Percentiles rank a stretch among this genome's conserved stretches.
Evolutionary conservation across 768 basidiomycete species (phyloP).

Genomic region (Suillus decipiens): DNA sequence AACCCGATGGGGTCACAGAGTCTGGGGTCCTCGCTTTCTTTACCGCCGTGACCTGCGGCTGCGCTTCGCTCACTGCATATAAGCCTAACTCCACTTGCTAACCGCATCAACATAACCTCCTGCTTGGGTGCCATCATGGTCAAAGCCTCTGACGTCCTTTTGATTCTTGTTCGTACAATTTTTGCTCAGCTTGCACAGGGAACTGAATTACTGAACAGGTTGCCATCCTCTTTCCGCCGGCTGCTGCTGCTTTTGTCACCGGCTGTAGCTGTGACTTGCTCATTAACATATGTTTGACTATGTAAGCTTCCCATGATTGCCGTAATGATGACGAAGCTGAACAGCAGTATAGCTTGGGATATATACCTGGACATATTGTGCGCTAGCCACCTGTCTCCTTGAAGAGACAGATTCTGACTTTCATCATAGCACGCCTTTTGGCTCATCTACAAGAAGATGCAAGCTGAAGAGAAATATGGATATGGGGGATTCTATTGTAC

Average conservation of each 20-base stretch:
- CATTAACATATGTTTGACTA: constrained; percentile 79
- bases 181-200: neutral
- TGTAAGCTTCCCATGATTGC: constrained; percentile 46
- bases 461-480: constrained; percentile 83
- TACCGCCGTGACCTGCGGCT: neutral
- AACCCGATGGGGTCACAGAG: neutral
- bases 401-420: constrained; percentile 5
- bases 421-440: constrained; percentile 72
- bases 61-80: neutral
- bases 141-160: constrained; percentile 71
- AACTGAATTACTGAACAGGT: constrained; percentile 44
- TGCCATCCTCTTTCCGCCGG: constrained; percentile 80
- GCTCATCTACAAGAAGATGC: constrained; percentile 89
- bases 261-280: constrained; percentile 87
- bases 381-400: constrained; percentile 18
- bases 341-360: constrained; percentile 58
- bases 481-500: constrained; percentile 73
- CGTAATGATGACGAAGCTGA: constrained; percentile 6
- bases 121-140: constrained; percentile 33
- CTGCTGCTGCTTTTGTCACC: constrained; percentile 72
- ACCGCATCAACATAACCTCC: neutral
- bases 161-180: constrained; percentile 63
- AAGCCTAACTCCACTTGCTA: neutral
- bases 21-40: neutral
- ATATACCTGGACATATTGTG: constrained; percentile 65